Evolutionary conservation across 371 early-diverging fungal genomes (phyloP).

Genomic region (Mucor mucedo): DNA sequence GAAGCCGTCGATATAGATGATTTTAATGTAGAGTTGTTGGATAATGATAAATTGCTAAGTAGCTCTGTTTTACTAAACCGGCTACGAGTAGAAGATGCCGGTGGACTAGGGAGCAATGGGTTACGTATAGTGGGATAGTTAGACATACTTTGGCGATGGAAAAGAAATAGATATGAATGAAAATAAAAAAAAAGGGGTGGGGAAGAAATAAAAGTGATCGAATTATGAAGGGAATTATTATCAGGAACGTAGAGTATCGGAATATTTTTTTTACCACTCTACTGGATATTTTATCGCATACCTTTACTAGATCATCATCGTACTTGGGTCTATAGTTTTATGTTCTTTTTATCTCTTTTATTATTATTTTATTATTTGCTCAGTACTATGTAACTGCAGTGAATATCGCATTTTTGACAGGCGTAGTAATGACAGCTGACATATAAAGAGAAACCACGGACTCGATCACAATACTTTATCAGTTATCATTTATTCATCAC

Average conservation of each 20-base stretch:
- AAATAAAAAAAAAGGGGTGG: neutral
- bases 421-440: too few relatives aligned
- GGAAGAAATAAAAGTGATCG: neutral
- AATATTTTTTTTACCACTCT: slow-evolving; percentile 3
- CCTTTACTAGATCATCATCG: too few relatives aligned
- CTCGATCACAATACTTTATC: too few relatives aligned
- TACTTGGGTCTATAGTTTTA: too few relatives aligned
- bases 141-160: slow-evolving; percentile 14
- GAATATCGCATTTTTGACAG: too few relatives aligned
- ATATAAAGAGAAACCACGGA: too few relatives aligned
- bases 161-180: neutral
- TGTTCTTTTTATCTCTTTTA: neutral
- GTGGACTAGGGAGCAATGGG: slow-evolving; percentile 34
- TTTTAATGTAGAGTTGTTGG: slow-evolving; percentile 17
- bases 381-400: too few relatives aligned
- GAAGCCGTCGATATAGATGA: slow-evolving; percentile 27
- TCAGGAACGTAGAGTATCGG: slow-evolving; percentile 13
- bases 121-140: slow-evolving; percentile 32
- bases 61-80: slow-evolving; percentile 18
- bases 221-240: neutral
- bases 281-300: too few relatives aligned
- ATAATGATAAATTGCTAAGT: slow-evolving; percentile 26
- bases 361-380: neutral
- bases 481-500: too few relatives aligned
- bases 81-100: slow-evolving; percentile 16